These are phyloP conservation scores for Alternaria solani DNA, from an alignment of 2,329 filamentous ascomycete species.

Conservation along the genomic window DNA sequence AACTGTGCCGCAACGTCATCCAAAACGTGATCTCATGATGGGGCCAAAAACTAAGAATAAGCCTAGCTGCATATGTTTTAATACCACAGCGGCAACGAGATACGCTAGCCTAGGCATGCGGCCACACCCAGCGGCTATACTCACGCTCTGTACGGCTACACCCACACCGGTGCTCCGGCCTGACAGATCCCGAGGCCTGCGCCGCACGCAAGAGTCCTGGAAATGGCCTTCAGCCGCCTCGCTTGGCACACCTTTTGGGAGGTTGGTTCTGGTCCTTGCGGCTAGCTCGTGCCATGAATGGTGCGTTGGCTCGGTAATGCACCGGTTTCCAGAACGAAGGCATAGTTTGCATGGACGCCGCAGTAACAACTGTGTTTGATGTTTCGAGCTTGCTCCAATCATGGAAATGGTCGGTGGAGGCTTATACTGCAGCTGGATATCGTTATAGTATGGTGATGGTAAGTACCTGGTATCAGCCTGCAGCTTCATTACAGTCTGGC, in stretches of 20 bases:
- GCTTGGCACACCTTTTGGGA: conserved; percentile 35
- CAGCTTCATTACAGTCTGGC: conserved; percentile 17
- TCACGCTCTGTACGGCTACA: conserved; percentile 34
- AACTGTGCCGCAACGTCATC: conserved; percentile 37
- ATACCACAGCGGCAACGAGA: conserved; percentile 33
- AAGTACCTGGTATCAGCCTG: conserved; percentile 19
- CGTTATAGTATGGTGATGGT: conserved; percentile 26
- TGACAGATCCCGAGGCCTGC: conserved; percentile 31
- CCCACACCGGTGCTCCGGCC: conserved; percentile 28
- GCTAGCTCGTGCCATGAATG: conserved; percentile 36
- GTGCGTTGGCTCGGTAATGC: conserved; percentile 29
- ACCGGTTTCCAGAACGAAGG: conserved; percentile 31
- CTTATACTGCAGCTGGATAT: conserved; percentile 22
- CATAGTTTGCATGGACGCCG: conserved; percentile 33
- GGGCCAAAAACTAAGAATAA: conserved; percentile 41
- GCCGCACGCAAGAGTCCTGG: conserved; percentile 31
- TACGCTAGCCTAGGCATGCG: conserved; percentile 28
- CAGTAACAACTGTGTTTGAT: conserved; percentile 32
- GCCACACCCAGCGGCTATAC: conserved; percentile 40
- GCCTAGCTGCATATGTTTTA: conserved; percentile 30
- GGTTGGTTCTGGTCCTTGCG: conserved; percentile 30
- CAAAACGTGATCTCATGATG: conserved; percentile 28
- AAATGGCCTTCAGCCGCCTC: conserved; percentile 37
- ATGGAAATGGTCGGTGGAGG: conserved; percentile 14
- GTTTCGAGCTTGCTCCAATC: conserved; percentile 33